Percentiles rank a stretch among this genome's conserved stretches.
Conservation (phyloP, 768 basidiomycete species). For the Boletus reticuloceps region DNA sequence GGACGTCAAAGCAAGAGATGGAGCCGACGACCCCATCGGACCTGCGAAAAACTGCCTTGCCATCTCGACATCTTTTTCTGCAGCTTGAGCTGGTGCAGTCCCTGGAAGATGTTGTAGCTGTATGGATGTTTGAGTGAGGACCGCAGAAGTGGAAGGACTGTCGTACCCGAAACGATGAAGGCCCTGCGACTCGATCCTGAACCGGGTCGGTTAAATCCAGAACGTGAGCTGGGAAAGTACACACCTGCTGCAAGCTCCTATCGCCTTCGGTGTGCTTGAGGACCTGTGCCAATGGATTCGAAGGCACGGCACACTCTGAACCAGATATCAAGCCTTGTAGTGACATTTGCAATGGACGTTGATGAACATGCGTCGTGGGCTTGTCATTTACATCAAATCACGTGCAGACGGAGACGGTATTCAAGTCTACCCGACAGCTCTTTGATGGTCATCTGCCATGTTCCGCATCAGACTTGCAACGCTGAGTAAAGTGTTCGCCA, state of each 20-base stretch:
- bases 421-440: not conserved
- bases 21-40: conserved; percentile 32
- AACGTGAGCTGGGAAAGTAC: conserved; percentile 8
- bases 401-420: conserved; percentile 10
- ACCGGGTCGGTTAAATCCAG: not conserved
- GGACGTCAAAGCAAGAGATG: conserved; percentile 35
- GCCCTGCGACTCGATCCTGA: conserved; percentile 72
- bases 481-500: conserved; percentile 32
- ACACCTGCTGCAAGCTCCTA: conserved; percentile 82
- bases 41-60: conserved; percentile 79
- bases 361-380: not conserved
- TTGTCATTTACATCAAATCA: conserved; percentile 3
- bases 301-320: conserved; percentile 79
- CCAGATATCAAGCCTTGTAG: conserved; percentile 82
- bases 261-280: conserved; percentile 89
- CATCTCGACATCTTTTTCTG: conserved; percentile 66
- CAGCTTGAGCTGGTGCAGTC: conserved; percentile 45
- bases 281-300: conserved; percentile 87
- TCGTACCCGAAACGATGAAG: conserved; percentile 68
- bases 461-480: conserved; percentile 16
- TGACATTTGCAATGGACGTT: conserved; percentile 46
- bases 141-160: not conserved
- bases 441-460: conserved; percentile 10
- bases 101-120: conserved; percentile 78
- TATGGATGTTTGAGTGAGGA: not conserved